phyloP scores from a whole-genome alignment of 768 basidiomycete genomes.

The Calvatia gigantea region DNA sequence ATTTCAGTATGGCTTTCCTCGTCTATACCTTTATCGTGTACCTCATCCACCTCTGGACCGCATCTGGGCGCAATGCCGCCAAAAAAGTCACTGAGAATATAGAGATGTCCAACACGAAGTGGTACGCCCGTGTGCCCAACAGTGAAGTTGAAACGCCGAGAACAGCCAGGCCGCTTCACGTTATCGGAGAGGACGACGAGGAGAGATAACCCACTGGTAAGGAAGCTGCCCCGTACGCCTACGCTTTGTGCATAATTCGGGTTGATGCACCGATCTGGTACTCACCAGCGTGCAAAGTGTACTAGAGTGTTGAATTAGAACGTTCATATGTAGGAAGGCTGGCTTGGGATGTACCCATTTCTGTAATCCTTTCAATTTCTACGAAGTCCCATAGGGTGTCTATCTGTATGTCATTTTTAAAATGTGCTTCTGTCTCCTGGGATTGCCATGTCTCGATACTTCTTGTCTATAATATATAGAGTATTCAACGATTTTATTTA shows the following conservation, averaged over 20 bases:
- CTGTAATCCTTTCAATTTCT: background rate
- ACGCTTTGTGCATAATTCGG: no score
- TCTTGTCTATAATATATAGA: no score
- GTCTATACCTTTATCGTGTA: constrained; percentile 71
- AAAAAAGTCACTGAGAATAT: constrained; percentile 15
- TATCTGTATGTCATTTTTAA: no score
- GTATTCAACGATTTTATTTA: no score
- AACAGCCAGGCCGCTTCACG: constrained; percentile 30
- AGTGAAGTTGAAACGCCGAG: constrained; percentile 10
- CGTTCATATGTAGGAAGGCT: background rate
- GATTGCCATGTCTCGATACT: no score
- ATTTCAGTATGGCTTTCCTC: constrained; percentile 64
- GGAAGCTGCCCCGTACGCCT: no score
- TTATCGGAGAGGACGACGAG: constrained; percentile 52
- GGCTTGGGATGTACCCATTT: background rate
- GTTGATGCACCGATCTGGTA: background rate
- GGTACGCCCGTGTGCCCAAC: constrained; percentile 61
- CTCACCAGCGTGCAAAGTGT: background rate
- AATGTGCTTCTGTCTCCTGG: background rate
- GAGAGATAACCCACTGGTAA: constrained; percentile 18
- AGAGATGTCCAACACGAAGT: constrained; percentile 39
- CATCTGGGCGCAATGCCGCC: constrained; percentile 55
- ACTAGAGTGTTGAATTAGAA: background rate
- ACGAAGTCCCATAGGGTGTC: no score
- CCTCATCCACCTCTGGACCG: constrained; percentile 67